These are phyloP conservation scores for Pleurotus sapidus DNA, from an alignment of 768 basidiomycete genomes.

Conservation along the genomic window DNA sequence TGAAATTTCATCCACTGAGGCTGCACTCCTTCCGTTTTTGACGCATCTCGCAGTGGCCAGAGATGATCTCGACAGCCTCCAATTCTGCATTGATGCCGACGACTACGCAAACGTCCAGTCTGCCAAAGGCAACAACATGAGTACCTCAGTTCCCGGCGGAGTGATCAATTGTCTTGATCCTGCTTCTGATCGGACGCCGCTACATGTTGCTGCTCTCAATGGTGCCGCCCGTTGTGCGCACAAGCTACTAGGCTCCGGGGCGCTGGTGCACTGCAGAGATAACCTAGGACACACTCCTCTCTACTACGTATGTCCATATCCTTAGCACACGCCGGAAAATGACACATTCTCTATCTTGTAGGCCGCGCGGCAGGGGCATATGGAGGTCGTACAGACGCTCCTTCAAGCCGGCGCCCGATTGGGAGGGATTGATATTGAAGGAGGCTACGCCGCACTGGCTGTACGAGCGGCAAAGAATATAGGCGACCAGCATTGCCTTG, in stretches of 20 bases:
- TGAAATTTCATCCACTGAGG: conserved; percentile 68
- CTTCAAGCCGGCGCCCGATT: conserved; percentile 74
- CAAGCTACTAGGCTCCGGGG: conserved; percentile 66
- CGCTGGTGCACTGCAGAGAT: conserved; percentile 82
- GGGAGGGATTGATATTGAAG: conserved; percentile 67
- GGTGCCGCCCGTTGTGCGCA: conserved; percentile 46
- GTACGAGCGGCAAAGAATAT: conserved; percentile 29
- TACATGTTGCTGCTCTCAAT: conserved; percentile 77
- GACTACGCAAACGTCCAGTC: conserved; percentile 22
- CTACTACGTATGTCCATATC: conserved; percentile 60
- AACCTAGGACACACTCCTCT: conserved; percentile 77
- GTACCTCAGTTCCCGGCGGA: conserved; percentile 45
- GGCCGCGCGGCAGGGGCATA: conserved; percentile 76
- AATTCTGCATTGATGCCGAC: conserved; percentile 51
- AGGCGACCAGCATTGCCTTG: conserved; percentile 41
- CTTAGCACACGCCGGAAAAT: too few relatives aligned
- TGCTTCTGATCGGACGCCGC: conserved; percentile 68
- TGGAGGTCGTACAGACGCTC: conserved; percentile 57
- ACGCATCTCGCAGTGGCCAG: conserved; percentile 76
- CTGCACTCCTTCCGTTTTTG: conserved; percentile 71
- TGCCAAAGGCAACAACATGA: conserved; percentile 14
- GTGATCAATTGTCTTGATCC: conserved; percentile 71
- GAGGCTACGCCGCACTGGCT: conserved; percentile 54
- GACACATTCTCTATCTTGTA: conserved; percentile 19
- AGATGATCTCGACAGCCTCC: conserved; percentile 62